Evolutionary conservation across 2,329 filamentous ascomycete genomes (phyloP).

Genomic region (Cladosporium austrohemisphaericum): DNA sequence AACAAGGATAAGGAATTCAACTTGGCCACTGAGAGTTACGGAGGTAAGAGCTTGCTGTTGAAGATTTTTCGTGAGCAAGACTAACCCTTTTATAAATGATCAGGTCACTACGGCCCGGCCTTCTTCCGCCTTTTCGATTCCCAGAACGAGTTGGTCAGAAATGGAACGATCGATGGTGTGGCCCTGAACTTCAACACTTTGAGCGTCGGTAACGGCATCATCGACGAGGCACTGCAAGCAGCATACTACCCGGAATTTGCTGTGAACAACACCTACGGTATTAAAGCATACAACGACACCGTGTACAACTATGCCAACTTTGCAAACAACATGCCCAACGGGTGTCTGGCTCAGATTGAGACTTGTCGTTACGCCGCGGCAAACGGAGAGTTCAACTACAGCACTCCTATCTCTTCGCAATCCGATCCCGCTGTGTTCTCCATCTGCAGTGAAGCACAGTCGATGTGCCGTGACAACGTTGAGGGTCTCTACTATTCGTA

Average conservation of each 20-base stretch:
- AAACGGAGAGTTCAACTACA: slow-evolving; percentile 27
- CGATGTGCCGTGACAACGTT: slow-evolving; percentile 56
- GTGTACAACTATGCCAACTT: slow-evolving; percentile 58
- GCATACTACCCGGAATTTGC: slow-evolving; percentile 51
- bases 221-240: slow-evolving; percentile 50
- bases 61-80: slow-evolving; percentile 26
- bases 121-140: slow-evolving; percentile 58
- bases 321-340: slow-evolving; percentile 45
- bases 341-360: slow-evolving; percentile 49
- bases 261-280: slow-evolving; percentile 54
- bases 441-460: slow-evolving; percentile 53
- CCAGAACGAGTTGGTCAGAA: slow-evolving; percentile 53
- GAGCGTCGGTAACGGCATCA: slow-evolving; percentile 56
- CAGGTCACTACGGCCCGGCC: slow-evolving; percentile 40
- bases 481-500: slow-evolving; percentile 54
- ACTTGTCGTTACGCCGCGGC: slow-evolving; percentile 48
- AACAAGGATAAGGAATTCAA: slow-evolving; percentile 51
- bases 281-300: slow-evolving; percentile 54
- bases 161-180: slow-evolving; percentile 38
- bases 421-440: slow-evolving; percentile 19
- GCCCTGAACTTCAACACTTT: slow-evolving; percentile 50
- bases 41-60: slow-evolving; percentile 40
- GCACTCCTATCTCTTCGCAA: slow-evolving; percentile 10
- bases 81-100: neutral
- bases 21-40: slow-evolving; percentile 65